These are phyloP conservation scores for Suhomyces atakaporum DNA, from an alignment of 1,139 yeast genomes.

Conservation along the genomic window DNA sequence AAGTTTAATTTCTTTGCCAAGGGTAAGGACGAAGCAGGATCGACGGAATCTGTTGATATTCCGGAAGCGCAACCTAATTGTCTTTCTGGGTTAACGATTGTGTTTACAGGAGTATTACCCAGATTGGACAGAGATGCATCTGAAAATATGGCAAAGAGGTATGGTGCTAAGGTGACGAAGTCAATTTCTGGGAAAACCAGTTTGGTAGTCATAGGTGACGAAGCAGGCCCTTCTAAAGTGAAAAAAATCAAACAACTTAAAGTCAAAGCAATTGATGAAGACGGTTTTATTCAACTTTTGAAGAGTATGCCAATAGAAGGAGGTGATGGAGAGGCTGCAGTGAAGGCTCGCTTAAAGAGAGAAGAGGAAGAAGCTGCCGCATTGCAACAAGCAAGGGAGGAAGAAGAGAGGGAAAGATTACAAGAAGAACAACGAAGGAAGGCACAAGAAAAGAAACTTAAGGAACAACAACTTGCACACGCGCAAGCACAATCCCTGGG, in stretches of 20 bases:
- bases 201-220: slow-evolving; percentile 88
- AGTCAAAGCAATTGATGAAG: slow-evolving; percentile 83
- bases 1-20: slow-evolving; percentile 58
- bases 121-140: slow-evolving; percentile 74
- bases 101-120: slow-evolving; percentile 90
- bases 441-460: slow-evolving; percentile 4
- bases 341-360: slow-evolving; percentile 67
- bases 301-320: slow-evolving; percentile 89
- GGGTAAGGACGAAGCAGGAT: slow-evolving; percentile 24
- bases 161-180: slow-evolving; percentile 93
- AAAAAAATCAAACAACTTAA: slow-evolving; percentile 71
- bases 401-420: slow-evolving; percentile 23
- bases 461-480: neutral
- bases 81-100: slow-evolving; percentile 82
- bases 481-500: slow-evolving; percentile 1
- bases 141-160: slow-evolving; percentile 73
- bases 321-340: slow-evolving; percentile 78
- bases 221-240: slow-evolving; percentile 96
- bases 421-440: slow-evolving; percentile 18
- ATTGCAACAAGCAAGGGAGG: slow-evolving; percentile 50
- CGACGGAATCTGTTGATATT: slow-evolving; percentile 37
- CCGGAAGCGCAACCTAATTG: slow-evolving; percentile 86
- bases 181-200: slow-evolving; percentile 85
- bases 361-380: slow-evolving; percentile 63
- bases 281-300: slow-evolving; percentile 77